phyloP scores from a whole-genome alignment of 2,329 filamentous ascomycete species.

The Diaporthe helianthi region DNA sequence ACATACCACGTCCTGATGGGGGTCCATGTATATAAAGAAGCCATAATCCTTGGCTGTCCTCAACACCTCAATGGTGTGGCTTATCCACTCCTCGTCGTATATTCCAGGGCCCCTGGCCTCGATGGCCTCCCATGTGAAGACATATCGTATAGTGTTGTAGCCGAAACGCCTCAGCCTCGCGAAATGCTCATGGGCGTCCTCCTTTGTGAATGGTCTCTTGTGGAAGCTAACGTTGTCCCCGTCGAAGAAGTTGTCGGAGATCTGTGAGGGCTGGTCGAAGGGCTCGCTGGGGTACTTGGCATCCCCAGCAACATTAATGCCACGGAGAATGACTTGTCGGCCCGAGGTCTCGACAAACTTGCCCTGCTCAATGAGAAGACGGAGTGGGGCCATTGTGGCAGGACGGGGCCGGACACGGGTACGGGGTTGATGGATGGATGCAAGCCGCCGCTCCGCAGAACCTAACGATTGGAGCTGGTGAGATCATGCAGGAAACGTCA shows the following conservation, averaged over 20 bases:
- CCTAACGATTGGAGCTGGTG: neutral
- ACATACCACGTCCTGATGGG: conserved; percentile 93
- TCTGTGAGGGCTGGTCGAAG: conserved; percentile 83
- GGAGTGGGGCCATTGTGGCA: conserved; percentile 71
- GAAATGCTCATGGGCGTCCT: conserved; percentile 88
- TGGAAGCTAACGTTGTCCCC: conserved; percentile 92
- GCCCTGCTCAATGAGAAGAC: conserved; percentile 83
- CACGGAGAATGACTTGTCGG: conserved; percentile 86
- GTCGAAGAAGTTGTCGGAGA: conserved; percentile 83
- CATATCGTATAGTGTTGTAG: conserved; percentile 94
- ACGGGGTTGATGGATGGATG: neutral
- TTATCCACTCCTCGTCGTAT: conserved; percentile 94
- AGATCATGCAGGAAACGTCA: conserved; percentile 1
- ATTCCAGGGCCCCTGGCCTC: conserved; percentile 88
- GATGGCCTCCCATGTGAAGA: conserved; percentile 99
- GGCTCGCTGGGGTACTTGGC: conserved; percentile 81
- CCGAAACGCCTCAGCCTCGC: conserved; percentile 84
- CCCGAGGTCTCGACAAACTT: conserved; percentile 83
- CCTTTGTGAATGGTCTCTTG: conserved; percentile 79
- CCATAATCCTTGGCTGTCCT: conserved; percentile 86
- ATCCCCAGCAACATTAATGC: conserved; percentile 93
- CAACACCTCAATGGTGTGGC: conserved; percentile 86
- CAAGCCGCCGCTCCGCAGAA: conserved; percentile 10
- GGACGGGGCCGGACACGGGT: neutral
- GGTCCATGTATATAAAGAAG: conserved; percentile 98